These are phyloP conservation scores for Gryganskiella cystojenkinii DNA, from an alignment of 192 early-diverging fungal genomes.

Conservation along the genomic window DNA sequence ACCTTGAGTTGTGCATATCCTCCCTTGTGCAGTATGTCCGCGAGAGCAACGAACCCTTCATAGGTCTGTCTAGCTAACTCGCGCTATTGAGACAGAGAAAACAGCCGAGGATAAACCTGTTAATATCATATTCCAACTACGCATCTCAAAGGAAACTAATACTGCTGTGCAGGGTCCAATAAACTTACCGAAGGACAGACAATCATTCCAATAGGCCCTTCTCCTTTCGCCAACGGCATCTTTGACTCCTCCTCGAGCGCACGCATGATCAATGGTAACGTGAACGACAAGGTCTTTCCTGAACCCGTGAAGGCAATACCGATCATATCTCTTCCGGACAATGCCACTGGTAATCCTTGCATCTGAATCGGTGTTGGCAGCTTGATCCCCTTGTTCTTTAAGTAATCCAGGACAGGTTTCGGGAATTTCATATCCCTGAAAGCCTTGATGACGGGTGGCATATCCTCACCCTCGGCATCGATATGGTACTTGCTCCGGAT, in stretches of 20 bases:
- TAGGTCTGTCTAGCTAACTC: conserved; percentile 96
- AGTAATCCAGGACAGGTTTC: conserved; percentile 76
- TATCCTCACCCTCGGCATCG: conserved; percentile 86
- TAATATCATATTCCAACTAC: background rate
- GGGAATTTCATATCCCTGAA: conserved; percentile 93
- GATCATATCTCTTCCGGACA: conserved; percentile 97
- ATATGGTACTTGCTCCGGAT: conserved; percentile 91
- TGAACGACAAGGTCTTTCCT: conserved; percentile 96
- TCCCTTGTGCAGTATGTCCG: conserved; percentile 63
- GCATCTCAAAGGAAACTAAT: background rate
- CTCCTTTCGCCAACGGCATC: conserved; percentile 82
- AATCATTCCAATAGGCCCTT: conserved; percentile 95
- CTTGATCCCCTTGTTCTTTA: conserved; percentile 84
- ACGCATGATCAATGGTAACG: conserved; percentile 90
- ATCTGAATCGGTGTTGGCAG: conserved; percentile 97
- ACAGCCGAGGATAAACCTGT: background rate
- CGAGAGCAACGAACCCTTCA: conserved; percentile 80
- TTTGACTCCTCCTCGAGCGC: conserved; percentile 94
- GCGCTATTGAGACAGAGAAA: conserved; percentile 59
- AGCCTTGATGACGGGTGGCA: conserved; percentile 84
- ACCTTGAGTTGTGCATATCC: conserved; percentile 82
- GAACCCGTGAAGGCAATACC: conserved; percentile 98
- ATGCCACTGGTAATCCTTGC: conserved; percentile 93
- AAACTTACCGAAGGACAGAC: conserved; percentile 87
- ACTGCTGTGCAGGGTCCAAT: background rate